Base-by-base conservation (phyloP, 1,284 basidiomycete species). In the Leccinum subfulvum region DNA sequence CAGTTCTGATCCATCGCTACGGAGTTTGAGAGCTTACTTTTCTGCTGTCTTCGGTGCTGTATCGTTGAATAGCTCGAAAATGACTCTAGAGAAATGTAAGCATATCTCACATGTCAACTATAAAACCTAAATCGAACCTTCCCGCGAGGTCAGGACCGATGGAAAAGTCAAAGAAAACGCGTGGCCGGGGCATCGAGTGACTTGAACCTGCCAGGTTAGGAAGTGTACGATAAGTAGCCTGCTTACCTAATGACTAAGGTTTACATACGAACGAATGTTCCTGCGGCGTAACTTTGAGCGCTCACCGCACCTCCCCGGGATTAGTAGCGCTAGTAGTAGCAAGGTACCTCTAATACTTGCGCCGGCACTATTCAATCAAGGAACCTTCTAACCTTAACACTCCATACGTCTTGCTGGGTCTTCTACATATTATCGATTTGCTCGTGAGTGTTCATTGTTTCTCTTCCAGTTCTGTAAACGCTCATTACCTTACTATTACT, bases 11-110 rank as follows among this genome's bases (percentile, higher is more conserved):
- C 10, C 41, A 56, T 26, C 7, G 14, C 55, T 58, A 13, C 13
- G 35, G 7, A 18, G 3, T 44, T 37, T 26, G 18, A 47, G n/a
- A 39, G 70, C 83, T 65, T 68, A 93, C 91, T 97, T 97, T 80
- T 96, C 95, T 60, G 82, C 84, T 5, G 94, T 94, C 76, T 90
- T 90, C 8, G 95, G 95, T 3, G 86, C 88, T 4, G 80, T 80
- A 72, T 90, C 89, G 65, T 78, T 83, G 79, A 84, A 95, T 10
- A 97, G 81, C 75, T 97, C 94, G 65, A 95, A 91, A 67, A 95
- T 82, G 63, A 92, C 81, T 66, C 88, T 90, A 69, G 13, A 67
- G 59, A 57, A 54, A 47, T 33, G 33, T 62, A 33, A 65, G 66
- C 41, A 51, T 39, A 35, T 35, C 14, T 30, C 30, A 21, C 49